Conservation (phyloP, 345 rosid species). For the Lepidium sativum region DNA sequence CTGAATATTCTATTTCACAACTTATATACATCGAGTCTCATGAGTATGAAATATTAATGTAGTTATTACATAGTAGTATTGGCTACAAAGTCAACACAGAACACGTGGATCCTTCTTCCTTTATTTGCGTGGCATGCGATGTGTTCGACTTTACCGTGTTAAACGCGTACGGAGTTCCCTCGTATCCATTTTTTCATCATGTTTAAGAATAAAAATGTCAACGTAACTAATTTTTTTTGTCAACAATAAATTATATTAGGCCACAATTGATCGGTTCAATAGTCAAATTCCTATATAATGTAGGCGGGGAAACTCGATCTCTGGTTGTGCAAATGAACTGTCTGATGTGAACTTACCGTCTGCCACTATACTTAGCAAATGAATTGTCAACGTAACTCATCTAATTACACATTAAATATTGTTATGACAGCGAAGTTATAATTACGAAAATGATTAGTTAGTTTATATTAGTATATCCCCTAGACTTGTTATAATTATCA, state of each 20-base stretch:
- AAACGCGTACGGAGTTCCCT: background rate
- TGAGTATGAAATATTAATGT: background rate
- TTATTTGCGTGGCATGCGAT: slow-evolving; percentile 11
- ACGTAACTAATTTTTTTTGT: too few relatives aligned
- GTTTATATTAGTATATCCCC: background rate
- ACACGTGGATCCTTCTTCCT: slow-evolving; percentile 7
- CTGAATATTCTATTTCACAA: background rate
- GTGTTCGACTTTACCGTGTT: background rate
- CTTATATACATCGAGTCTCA: too few relatives aligned
- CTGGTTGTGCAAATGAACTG: too few relatives aligned
- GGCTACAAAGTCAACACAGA: slow-evolving; percentile 7
- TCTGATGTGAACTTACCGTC: too few relatives aligned
- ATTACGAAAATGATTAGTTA: background rate
- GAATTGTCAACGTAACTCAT: too few relatives aligned
- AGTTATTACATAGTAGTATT: background rate
- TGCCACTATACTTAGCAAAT: too few relatives aligned
- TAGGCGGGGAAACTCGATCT: too few relatives aligned
- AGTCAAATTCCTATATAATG: too few relatives aligned
- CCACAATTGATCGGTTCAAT: too few relatives aligned
- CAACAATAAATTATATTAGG: too few relatives aligned
- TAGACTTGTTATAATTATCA: background rate
- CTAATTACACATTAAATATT: background rate
- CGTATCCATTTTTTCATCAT: too few relatives aligned
- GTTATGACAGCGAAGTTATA: background rate
- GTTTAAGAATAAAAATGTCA: background rate